These are phyloP conservation scores for Ogataea pignaliae DNA, from an alignment of 805 yeast genomes.

Conservation along the genomic window DNA sequence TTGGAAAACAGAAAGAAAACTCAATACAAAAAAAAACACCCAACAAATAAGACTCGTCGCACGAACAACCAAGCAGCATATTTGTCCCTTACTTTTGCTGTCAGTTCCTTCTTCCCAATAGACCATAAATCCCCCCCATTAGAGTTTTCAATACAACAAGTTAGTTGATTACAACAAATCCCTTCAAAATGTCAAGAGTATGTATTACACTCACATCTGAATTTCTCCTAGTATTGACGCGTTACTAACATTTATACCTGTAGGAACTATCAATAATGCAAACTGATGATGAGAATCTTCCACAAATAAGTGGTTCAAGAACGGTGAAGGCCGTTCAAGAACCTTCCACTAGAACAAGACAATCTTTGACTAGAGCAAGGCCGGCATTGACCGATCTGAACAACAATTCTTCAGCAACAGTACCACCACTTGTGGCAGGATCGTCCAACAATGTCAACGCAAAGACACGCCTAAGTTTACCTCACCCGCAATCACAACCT, in stretches of 20 bases:
- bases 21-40: too few species aligned
- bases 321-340: conserved; percentile 6
- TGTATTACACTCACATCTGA: not conserved
- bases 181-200: conserved; percentile 7
- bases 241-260: not conserved
- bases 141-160: too few species aligned
- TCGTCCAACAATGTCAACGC: not conserved
- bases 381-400: conserved; percentile 27
- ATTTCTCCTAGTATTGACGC: not conserved
- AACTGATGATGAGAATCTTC: conserved; percentile 28
- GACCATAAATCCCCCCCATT: not conserved
- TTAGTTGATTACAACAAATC: not conserved
- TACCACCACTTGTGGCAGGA: conserved; percentile 1
- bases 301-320: conserved; percentile 15
- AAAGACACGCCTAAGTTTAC: conserved; percentile 16
- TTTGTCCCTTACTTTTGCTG: too few species aligned
- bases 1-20: too few species aligned
- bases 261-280: conserved; percentile 26
- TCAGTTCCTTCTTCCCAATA: not conserved
- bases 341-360: conserved; percentile 10
- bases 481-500: conserved; percentile 10
- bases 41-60: too few species aligned
- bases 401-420: conserved; percentile 12
- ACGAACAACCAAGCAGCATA: too few species aligned
- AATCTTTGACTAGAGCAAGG: conserved; percentile 19